Percentiles rank a stretch among this genome's conserved stretches.
Evolutionary conservation across 2,329 filamentous ascomycete species (phyloP).

Genomic region (Cladosporium sp.): DNA sequence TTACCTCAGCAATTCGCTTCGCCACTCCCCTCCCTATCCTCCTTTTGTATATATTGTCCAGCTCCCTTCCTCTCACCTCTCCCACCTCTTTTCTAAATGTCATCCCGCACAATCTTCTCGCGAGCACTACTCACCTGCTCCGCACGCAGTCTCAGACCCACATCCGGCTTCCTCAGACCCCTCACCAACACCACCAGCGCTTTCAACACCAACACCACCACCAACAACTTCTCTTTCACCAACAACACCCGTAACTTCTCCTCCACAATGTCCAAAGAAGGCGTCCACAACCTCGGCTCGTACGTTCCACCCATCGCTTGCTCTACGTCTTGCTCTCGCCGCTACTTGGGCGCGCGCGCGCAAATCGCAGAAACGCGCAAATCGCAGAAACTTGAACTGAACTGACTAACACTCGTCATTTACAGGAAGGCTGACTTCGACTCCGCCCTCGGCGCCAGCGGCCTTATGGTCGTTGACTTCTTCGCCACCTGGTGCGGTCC

Average conservation of each 20-base stretch:
- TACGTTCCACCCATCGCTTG: neutral
- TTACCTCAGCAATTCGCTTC: neutral
- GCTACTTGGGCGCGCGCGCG: constrained; percentile 1
- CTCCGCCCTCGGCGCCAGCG: constrained; percentile 46
- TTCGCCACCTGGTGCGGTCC: constrained; percentile 91
- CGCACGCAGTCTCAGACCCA: constrained; percentile 25
- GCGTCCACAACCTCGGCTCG: constrained; percentile 46
- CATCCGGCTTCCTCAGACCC: constrained; percentile 20
- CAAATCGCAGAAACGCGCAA: neutral
- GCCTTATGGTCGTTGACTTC: constrained; percentile 76
- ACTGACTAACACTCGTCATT: constrained; percentile 1
- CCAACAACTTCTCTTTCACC: constrained; percentile 17
- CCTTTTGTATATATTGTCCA: neutral
- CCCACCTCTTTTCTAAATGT: constrained; percentile 27
- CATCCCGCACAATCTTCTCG: constrained; percentile 33
- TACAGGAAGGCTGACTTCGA: constrained; percentile 58
- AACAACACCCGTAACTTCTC: constrained; percentile 34
- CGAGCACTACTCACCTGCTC: constrained; percentile 42
- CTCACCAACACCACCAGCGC: constrained; percentile 36
- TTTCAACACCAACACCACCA: constrained; percentile 8
- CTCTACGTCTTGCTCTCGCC: neutral
- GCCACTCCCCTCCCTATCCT: neutral
- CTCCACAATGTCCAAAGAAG: constrained; percentile 42
- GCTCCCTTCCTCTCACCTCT: constrained; percentile 21
- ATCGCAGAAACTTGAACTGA: neutral